Conservation (phyloP, 1,284 basidiomycete genomes). For the Exobasidium rhododendri region DNA sequence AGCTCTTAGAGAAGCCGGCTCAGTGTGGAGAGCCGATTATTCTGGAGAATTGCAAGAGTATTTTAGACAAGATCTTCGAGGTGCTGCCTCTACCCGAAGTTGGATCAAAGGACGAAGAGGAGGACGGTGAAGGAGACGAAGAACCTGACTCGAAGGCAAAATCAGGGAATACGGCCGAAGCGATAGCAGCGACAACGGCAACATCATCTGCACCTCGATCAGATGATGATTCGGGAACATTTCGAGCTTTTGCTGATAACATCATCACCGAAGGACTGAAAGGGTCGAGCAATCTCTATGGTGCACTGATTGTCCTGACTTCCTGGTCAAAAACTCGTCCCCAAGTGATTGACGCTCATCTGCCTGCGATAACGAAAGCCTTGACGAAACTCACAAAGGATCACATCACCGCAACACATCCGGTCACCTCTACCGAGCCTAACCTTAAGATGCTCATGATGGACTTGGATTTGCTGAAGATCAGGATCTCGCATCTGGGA, state of each 20-base stretch:
- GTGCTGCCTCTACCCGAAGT: constrained; percentile 64
- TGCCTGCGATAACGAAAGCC: constrained; percentile 73
- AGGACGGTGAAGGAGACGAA: constrained; percentile 57
- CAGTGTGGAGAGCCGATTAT: constrained; percentile 34
- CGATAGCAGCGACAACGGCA: background rate
- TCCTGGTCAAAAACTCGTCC: constrained; percentile 80
- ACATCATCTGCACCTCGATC: constrained; percentile 1
- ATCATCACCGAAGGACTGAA: constrained; percentile 78
- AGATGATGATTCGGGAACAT: constrained; percentile 3
- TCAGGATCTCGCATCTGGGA: constrained; percentile 60
- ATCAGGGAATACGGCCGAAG: background rate
- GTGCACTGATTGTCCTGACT: constrained; percentile 80
- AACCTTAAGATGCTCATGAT: constrained; percentile 59
- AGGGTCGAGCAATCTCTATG: constrained; percentile 70
- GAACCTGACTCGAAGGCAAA: constrained; percentile 59
- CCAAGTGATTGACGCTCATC: constrained; percentile 76
- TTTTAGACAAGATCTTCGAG: constrained; percentile 81
- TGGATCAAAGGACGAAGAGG: constrained; percentile 36
- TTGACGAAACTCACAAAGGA: constrained; percentile 84
- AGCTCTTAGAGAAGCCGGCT: constrained; percentile 64
- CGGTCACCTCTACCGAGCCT: constrained; percentile 26
- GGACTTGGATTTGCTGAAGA: constrained; percentile 60
- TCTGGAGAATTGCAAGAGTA: constrained; percentile 51
- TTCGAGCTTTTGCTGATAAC: constrained; percentile 73
- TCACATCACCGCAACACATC: constrained; percentile 61